Evolutionary conservation across 23 red algal genomes (phyloP).

Genomic region (Gracilaria caudata): DNA sequence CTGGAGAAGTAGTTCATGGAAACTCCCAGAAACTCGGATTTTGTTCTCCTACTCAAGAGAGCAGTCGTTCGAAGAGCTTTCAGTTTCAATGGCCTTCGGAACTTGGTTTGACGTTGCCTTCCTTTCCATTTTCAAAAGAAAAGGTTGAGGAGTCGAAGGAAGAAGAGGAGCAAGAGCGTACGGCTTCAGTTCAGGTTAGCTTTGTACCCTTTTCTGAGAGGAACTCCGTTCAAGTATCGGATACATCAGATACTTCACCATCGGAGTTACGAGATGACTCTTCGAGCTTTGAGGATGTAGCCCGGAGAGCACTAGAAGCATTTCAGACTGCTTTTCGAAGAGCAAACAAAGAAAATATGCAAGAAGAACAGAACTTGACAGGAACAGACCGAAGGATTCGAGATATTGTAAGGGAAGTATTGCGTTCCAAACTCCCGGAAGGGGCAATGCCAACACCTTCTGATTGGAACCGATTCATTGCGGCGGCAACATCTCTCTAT

Average conservation of each 20-base stretch:
- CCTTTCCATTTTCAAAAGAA: constrained; percentile 34
- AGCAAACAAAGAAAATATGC: background rate
- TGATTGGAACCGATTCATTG: constrained; percentile 43
- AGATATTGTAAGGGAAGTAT: constrained; percentile 19
- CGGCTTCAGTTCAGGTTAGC: constrained; percentile 13
- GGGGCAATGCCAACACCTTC: constrained; percentile 29
- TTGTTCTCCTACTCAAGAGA: background rate
- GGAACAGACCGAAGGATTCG: background rate
- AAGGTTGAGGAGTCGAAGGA: background rate
- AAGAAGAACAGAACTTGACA: constrained; percentile 3
- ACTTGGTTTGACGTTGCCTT: constrained; percentile 32
- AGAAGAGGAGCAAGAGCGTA: background rate
- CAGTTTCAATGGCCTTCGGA: constrained; percentile 42
- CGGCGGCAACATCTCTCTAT: background rate
- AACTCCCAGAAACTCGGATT: constrained; percentile 3
- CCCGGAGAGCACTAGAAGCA: background rate
- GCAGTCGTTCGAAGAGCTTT: constrained; percentile 15
- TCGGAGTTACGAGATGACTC: background rate
- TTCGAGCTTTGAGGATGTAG: background rate
- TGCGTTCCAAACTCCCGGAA: background rate
- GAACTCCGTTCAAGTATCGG: background rate
- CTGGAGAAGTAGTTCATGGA: constrained; percentile 7
- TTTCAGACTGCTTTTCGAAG: background rate
- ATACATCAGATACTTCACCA: background rate
- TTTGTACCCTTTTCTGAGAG: constrained; percentile 38